Evolutionary conservation across 495 filamentous ascomycete genomes (phyloP).

Genomic region (Staphylotrichum longicolle): DNA sequence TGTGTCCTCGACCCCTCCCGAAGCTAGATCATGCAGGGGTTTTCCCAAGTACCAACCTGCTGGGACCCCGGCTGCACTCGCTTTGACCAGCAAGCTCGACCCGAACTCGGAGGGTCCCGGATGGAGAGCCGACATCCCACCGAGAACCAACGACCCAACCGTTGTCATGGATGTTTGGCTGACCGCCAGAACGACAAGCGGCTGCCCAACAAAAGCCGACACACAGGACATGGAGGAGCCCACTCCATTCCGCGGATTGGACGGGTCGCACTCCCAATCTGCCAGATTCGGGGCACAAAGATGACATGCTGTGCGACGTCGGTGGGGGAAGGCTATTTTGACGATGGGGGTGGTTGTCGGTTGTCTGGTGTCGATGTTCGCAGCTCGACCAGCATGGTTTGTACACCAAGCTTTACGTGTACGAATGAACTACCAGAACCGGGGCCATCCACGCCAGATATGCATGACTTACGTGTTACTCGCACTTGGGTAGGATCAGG

Average conservation of each 20-base stretch:
- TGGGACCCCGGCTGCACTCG: not conserved
- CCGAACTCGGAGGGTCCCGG: too few relatives aligned
- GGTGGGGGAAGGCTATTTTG: constrained; percentile 14
- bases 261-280: not conserved
- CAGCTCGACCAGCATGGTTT: not conserved
- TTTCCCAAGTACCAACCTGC: not conserved
- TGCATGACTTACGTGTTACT: too few relatives aligned
- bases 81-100: too few relatives aligned
- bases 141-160: too few relatives aligned
- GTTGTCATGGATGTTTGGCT: too few relatives aligned
- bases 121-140: not conserved
- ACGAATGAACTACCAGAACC: too few relatives aligned
- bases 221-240: too few relatives aligned
- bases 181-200: too few relatives aligned
- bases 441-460: too few relatives aligned
- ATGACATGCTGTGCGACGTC: constrained; percentile 13
- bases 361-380: not conserved
- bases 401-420: not conserved
- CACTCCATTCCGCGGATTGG: too few relatives aligned
- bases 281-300: not conserved
- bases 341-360: not conserved
- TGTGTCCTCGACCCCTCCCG: not conserved
- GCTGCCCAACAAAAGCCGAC: too few relatives aligned
- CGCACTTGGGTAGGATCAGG: too few relatives aligned
- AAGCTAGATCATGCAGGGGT: constrained; percentile 1